Conservation (phyloP, 495 filamentous ascomycete genomes). For the Parathielavia hyrcaniae region DNA sequence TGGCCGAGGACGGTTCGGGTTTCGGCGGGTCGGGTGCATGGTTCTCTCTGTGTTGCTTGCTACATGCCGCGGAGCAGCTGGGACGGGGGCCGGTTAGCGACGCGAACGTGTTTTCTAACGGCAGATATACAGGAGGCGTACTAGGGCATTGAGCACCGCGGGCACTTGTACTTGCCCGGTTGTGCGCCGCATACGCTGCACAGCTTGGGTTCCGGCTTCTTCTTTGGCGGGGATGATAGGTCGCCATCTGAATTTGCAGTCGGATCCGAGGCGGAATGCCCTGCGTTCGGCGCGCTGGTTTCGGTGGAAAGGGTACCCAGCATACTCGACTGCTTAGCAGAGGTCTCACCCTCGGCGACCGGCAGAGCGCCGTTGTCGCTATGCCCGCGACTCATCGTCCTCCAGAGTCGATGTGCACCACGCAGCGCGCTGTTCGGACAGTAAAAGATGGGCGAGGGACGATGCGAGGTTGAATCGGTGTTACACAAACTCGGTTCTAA, state of each 20-base stretch:
- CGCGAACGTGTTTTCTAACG: slow-evolving; percentile 6
- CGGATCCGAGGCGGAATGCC: slow-evolving; percentile 1
- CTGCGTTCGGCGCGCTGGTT: slow-evolving; percentile 11
- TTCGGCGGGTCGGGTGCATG: slow-evolving; percentile 28
- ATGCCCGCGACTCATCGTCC: neutral
- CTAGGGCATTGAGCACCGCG: slow-evolving; percentile 57
- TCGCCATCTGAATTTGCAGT: neutral
- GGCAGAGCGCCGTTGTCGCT: neutral
- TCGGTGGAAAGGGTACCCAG: slow-evolving; percentile 6
- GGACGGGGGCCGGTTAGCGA: neutral
- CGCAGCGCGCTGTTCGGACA: neutral
- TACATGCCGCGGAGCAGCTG: slow-evolving; percentile 68
- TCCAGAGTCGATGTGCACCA: neutral
- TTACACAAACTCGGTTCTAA: slow-evolving; percentile 5
- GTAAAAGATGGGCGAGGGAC: neutral
- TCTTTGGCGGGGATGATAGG: slow-evolving; percentile 8
- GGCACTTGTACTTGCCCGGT: slow-evolving; percentile 59
- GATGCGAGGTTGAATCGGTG: slow-evolving; percentile 1
- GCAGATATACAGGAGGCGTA: slow-evolving; percentile 32
- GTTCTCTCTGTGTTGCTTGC: slow-evolving; percentile 53
- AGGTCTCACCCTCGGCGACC: neutral
- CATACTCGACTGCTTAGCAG: neutral
- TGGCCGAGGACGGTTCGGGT: slow-evolving; percentile 1
- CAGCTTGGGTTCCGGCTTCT: slow-evolving; percentile 22
- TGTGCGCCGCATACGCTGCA: slow-evolving; percentile 57